Conservation (phyloP, 345 rosid species). For the Eucalyptus cloeziana region DNA sequence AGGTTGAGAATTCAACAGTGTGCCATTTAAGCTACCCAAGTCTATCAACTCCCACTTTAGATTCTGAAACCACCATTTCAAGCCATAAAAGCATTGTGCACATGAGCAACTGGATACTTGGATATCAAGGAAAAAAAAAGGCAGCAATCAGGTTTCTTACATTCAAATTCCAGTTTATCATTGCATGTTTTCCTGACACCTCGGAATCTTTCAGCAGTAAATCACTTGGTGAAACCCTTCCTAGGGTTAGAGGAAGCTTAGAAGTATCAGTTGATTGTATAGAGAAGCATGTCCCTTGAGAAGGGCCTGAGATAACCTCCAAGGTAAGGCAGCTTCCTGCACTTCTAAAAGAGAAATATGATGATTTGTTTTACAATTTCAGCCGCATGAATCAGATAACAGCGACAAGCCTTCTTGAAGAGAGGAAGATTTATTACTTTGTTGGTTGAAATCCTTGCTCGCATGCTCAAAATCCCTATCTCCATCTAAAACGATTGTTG, state of each 20-base stretch:
- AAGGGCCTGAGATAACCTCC: slow-evolving; percentile 90
- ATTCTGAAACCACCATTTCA: slow-evolving; percentile 36
- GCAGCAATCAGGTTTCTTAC: slow-evolving; percentile 22
- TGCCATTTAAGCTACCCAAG: slow-evolving; percentile 97
- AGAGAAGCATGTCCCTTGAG: slow-evolving; percentile 46
- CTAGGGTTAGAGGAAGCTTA: slow-evolving; percentile 73
- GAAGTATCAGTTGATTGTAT: slow-evolving; percentile 50
- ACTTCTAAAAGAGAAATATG: slow-evolving; percentile 58
- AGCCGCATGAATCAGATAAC: slow-evolving; percentile 4
- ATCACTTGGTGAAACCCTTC: slow-evolving; percentile 81
- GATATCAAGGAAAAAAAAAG: not conserved
- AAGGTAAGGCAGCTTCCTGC: slow-evolving; percentile 91
- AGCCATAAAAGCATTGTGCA: not conserved
- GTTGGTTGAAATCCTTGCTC: slow-evolving; percentile 30
- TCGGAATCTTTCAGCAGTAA: slow-evolving; percentile 71
- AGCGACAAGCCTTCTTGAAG: not conserved
- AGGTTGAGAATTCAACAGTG: slow-evolving; percentile 67
- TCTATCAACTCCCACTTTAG: slow-evolving; percentile 92
- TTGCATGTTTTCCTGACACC: slow-evolving; percentile 97
- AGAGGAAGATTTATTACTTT: slow-evolving; percentile 54
- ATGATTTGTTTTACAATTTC: slow-evolving; percentile 29
- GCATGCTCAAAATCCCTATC: slow-evolving; percentile 12
- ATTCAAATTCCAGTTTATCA: slow-evolving; percentile 81
- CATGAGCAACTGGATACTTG: not conserved
- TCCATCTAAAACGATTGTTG: slow-evolving; percentile 11